Percentiles rank a stretch among this genome's conserved stretches.
Evolutionary conservation across 192 early-diverging fungal genomes (phyloP).

Genomic region (Pilaira anomala): DNA sequence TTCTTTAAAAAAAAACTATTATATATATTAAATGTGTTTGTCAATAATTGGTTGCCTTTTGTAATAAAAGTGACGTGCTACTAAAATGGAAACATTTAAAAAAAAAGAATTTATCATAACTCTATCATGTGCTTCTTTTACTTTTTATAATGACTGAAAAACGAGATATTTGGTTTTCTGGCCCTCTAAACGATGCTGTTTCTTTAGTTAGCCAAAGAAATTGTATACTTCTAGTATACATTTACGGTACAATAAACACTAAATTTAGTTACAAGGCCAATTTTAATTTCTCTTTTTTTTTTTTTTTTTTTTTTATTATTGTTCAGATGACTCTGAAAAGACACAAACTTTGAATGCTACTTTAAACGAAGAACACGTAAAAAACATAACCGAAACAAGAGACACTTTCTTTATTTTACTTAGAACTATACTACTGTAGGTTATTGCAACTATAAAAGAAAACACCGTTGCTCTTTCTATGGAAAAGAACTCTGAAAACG

Average conservation of each 20-base stretch:
- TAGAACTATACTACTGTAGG: background rate
- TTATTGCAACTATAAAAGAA: conserved; percentile 6
- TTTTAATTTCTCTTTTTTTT: too few relatives aligned
- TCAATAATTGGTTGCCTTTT: too few relatives aligned
- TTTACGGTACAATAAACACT: conserved; percentile 17
- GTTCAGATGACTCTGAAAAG: conserved; percentile 22
- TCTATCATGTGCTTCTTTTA: too few relatives aligned
- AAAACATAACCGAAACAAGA: background rate
- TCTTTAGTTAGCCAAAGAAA: conserved; percentile 17
- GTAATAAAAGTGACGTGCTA: too few relatives aligned
- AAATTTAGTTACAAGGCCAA: background rate
- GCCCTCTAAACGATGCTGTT: conserved; percentile 23
- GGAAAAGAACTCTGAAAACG: conserved; percentile 22
- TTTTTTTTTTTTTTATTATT: background rate
- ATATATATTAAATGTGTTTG: too few relatives aligned
- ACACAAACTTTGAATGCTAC: background rate
- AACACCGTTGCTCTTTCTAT: conserved; percentile 18
- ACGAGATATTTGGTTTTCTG: conserved; percentile 28
- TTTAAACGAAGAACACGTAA: background rate
- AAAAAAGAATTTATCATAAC: too few relatives aligned
- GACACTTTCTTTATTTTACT: background rate
- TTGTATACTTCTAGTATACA: conserved; percentile 29
- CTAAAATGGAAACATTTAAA: too few relatives aligned
- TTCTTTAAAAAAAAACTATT: too few relatives aligned
- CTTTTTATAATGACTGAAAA: too few relatives aligned